These are phyloP conservation scores for Thalassiosira livingstoniorum DNA, from an alignment of 352 stramenopile species.

Conservation along the genomic window DNA sequence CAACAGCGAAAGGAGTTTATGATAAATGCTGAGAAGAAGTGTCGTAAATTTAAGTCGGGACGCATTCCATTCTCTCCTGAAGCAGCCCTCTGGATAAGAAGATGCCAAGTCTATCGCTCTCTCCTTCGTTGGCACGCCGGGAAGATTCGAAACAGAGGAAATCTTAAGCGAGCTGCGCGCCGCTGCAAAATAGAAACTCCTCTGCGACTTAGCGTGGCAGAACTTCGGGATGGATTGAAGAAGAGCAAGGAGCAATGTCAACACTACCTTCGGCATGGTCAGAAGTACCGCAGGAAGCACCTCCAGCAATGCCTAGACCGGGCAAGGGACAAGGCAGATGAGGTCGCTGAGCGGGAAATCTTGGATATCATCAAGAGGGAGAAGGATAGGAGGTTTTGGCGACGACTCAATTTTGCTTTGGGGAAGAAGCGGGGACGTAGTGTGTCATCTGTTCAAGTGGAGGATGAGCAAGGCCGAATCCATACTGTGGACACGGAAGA, in stretches of 20 bases:
- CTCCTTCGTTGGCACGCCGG: slow-evolving; percentile 6
- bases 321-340: not conserved
- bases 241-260: not conserved
- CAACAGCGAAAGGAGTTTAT: slow-evolving; percentile 2
- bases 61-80: slow-evolving; percentile 8
- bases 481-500: not conserved
- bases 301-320: not conserved
- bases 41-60: slow-evolving; percentile 11
- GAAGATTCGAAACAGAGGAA: slow-evolving; percentile 1
- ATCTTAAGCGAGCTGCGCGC: slow-evolving; percentile 11
- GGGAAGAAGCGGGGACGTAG: not conserved
- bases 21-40: slow-evolving; percentile 10
- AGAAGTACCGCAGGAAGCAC: not conserved
- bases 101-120: not conserved
- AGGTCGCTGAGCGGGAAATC: not conserved
- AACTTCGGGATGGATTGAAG: not conserved
- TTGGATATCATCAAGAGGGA: not conserved
- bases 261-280: not conserved
- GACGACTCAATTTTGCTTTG: not conserved
- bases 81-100: not conserved
- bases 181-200: not conserved
- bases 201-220: not conserved
- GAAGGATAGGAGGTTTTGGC: not conserved
- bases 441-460: not conserved
- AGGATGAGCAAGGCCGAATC: not conserved